phyloP scores from a whole-genome alignment of 495 filamentous ascomycete species.

The Usnea hakonensis region DNA sequence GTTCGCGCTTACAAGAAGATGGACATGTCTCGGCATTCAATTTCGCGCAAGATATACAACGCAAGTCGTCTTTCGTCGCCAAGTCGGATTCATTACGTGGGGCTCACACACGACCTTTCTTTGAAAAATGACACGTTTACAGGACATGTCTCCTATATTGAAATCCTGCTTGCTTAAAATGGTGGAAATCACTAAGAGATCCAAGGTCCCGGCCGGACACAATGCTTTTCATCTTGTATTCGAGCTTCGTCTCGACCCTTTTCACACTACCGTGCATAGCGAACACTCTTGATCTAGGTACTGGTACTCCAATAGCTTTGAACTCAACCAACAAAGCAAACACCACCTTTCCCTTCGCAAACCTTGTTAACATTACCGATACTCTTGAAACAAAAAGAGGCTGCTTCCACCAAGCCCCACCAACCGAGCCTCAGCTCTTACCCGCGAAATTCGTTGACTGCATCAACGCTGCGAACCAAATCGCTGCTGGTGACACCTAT shows the following conservation, averaged over 20 bases:
- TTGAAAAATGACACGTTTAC: background rate
- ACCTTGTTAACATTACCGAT: background rate
- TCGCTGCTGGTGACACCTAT: background rate
- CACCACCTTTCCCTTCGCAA: background rate
- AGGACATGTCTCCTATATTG: background rate
- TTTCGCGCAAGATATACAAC: background rate
- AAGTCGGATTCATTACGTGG: background rate
- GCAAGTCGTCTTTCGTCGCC: background rate
- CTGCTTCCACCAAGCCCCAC: background rate
- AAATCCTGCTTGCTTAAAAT: background rate
- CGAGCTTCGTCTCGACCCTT: background rate
- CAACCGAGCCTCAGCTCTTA: background rate
- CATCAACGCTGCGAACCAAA: background rate
- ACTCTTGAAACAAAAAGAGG: background rate
- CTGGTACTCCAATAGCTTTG: background rate
- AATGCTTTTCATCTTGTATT: background rate
- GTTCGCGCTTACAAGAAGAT: background rate
- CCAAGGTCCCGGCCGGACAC: background rate
- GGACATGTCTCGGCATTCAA: background rate
- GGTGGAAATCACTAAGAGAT: too few species aligned
- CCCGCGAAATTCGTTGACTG: background rate
- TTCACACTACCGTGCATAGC: background rate
- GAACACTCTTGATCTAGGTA: background rate
- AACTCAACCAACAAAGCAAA: background rate
- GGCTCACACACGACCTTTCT: background rate